Base-by-base conservation (phyloP, 306 rosid genomes). In the Ormosia emarginata region DNA sequence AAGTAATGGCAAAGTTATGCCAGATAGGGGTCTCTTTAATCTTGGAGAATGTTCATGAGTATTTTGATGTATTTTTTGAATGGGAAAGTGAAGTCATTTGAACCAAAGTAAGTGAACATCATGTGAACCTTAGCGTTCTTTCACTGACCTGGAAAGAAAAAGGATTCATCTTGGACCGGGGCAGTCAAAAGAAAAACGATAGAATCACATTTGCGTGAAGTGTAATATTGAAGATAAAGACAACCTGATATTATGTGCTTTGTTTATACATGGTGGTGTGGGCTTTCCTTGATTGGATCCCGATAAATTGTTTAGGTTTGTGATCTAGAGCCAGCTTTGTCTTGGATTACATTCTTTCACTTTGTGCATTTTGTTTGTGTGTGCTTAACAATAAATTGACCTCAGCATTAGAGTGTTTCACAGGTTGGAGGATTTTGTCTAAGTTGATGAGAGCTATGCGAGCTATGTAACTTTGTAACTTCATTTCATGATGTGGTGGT, bases 81-180 rank as follows among this genome's bases (percentile, higher is more conserved):
- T 86, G 81, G 80, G 50, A 88, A 90, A 78, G 89, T 81, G 73
- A 67, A 82, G 90, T 47, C 49, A 83, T 73, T 74, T 86, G 86
- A 85, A 78, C 72, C 83, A 87, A 88, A 87, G 92, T 81, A 82
- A 81, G 74, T 46, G 79, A 69, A 77, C 68, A 53, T 83, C 94
- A 87, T 83, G 93, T 94, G 93, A 88, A 81, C 15, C 29, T 52
- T 43, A 50, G 80, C 72, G 77, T 73, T 79, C 64, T 77, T 68
- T 71, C 76, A 58, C 70, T 79, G 58, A 71, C 66, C 3, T 78
- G 87, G 85, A 87, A 88, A 79, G 86, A 62, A 93, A 93, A 91
- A 86, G 83, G 63, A 70, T 88, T 61, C n/a, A 87, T 88, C 89
- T 91, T 93, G 92, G 94, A 93, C 94, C 75, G 47, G 18, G 87